Percentiles rank a stretch among this genome's conserved stretches.
phyloP scores from a whole-genome alignment of 1,139 yeast genomes.

The Zhuliangozyma blackwelliae region DNA sequence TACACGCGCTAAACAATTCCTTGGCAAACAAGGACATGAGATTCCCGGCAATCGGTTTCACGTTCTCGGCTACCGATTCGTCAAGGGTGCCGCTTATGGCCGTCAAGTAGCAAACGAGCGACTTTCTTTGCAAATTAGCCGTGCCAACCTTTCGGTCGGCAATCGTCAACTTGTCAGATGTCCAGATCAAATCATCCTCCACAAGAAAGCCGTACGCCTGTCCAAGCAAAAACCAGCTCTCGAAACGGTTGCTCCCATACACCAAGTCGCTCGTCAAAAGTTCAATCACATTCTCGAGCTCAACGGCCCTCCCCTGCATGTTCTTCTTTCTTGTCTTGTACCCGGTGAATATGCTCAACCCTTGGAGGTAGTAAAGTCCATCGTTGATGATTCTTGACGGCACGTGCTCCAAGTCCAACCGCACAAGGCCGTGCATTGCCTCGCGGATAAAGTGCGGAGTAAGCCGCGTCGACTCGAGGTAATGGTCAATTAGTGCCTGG shows the following conservation, averaged over 20 bases:
- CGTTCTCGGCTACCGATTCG: constrained; percentile 13
- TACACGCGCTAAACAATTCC: constrained; percentile 57
- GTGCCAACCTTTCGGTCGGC: constrained; percentile 59
- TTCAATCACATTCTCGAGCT: constrained; percentile 67
- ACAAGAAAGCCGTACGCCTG: constrained; percentile 76
- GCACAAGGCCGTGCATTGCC: constrained; percentile 54
- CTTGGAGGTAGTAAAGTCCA: constrained; percentile 75
- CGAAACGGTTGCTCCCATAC: constrained; percentile 65
- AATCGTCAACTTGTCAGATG: constrained; percentile 74
- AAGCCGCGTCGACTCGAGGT: constrained; percentile 45
- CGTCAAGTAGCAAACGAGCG: constrained; percentile 73
- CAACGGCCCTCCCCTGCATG: constrained; percentile 77
- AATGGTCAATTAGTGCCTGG: constrained; percentile 42
- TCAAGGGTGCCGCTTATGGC: constrained; percentile 52
- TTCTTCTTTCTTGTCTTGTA: constrained; percentile 68
- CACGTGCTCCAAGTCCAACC: constrained; percentile 17
- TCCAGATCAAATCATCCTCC: constrained; percentile 88
- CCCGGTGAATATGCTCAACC: constrained; percentile 59
- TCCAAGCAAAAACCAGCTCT: constrained; percentile 83
- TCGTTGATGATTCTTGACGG: constrained; percentile 18
- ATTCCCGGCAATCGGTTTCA: constrained; percentile 34
- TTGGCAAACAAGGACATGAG: constrained; percentile 58
- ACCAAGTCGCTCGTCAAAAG: constrained; percentile 64
- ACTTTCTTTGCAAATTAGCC: constrained; percentile 63
- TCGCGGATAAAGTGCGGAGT: constrained; percentile 49